Evolutionary conservation across 306 rosid genomes (phyloP).

Genomic region (Glycine latifolia): DNA sequence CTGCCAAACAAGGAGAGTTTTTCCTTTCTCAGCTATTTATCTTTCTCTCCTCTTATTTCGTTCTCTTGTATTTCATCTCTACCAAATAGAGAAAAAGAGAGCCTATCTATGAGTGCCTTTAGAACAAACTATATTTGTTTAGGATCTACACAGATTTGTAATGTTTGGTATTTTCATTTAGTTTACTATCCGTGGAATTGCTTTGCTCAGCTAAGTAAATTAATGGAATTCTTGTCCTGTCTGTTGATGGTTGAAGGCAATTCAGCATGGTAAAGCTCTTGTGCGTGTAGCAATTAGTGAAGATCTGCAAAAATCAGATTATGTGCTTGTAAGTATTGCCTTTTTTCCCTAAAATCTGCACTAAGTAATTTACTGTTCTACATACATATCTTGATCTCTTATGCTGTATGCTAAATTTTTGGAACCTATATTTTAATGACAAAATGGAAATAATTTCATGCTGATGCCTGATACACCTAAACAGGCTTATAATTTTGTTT

Average conservation of each 20-base stretch:
- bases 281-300: constrained; percentile 70
- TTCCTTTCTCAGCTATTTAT: background rate
- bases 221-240: constrained; percentile 41
- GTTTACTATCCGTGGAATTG: constrained; percentile 17
- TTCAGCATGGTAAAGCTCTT: constrained; percentile 84
- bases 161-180: constrained; percentile 22
- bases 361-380: constrained; percentile 15
- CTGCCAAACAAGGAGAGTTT: background rate
- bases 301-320: constrained; percentile 77
- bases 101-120: constrained; percentile 23
- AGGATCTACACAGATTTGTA: constrained; percentile 20
- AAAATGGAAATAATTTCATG: constrained; percentile 12
- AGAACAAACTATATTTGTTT: constrained; percentile 13
- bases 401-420: constrained; percentile 18
- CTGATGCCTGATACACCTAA: constrained; percentile 22
- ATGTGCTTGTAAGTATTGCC: constrained; percentile 68
- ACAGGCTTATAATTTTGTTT: constrained; percentile 36
- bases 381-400: constrained; percentile 12
- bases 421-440: constrained; percentile 32
- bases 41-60: background rate
- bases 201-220: constrained; percentile 41
- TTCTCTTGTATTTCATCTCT: background rate
- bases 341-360: constrained; percentile 17
- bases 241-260: constrained; percentile 68
- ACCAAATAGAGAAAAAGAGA: background rate